Evolutionary conservation across 2,329 filamentous ascomycete species (phyloP).

Genomic region (Pseudogymnoascus sp.): DNA sequence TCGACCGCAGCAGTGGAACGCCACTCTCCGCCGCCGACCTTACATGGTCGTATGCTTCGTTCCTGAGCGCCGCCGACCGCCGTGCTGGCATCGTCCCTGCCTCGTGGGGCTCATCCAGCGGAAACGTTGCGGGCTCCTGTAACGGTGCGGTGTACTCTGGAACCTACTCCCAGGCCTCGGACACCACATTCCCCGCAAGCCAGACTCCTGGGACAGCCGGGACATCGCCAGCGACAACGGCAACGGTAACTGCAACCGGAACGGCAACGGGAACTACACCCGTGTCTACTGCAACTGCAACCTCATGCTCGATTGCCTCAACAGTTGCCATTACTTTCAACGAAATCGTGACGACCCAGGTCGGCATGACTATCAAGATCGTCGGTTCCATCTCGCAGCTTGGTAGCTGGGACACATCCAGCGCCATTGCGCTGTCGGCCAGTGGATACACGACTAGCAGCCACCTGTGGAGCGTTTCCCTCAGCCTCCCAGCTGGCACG

Average conservation of each 20-base stretch:
- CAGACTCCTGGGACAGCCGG: not conserved
- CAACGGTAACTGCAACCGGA: slow-evolving; percentile 17
- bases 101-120: slow-evolving; percentile 44
- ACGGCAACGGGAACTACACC: slow-evolving; percentile 16
- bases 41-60: slow-evolving; percentile 66
- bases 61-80: slow-evolving; percentile 54
- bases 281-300: slow-evolving; percentile 23
- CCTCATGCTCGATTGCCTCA: slow-evolving; percentile 32
- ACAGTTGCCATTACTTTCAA: slow-evolving; percentile 54
- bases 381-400: slow-evolving; percentile 50
- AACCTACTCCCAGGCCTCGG: slow-evolving; percentile 39
- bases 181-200: slow-evolving; percentile 39
- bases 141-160: slow-evolving; percentile 38
- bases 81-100: slow-evolving; percentile 46
- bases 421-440: slow-evolving; percentile 48
- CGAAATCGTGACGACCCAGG: slow-evolving; percentile 45
- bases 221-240: too few species aligned
- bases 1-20: slow-evolving; percentile 41
- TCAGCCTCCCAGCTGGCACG: slow-evolving; percentile 46
- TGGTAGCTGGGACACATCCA: slow-evolving; percentile 50
- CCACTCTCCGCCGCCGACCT: slow-evolving; percentile 58
- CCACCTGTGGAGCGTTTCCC: slow-evolving; percentile 50
- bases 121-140: slow-evolving; percentile 43
- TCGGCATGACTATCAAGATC: slow-evolving; percentile 56
- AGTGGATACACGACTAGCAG: slow-evolving; percentile 49